Percentiles rank a stretch among this genome's conserved stretches.
These are phyloP conservation scores for Nicotiana obtusifolia DNA, from an alignment of 257 asterid species.

Conservation along the genomic window DNA sequence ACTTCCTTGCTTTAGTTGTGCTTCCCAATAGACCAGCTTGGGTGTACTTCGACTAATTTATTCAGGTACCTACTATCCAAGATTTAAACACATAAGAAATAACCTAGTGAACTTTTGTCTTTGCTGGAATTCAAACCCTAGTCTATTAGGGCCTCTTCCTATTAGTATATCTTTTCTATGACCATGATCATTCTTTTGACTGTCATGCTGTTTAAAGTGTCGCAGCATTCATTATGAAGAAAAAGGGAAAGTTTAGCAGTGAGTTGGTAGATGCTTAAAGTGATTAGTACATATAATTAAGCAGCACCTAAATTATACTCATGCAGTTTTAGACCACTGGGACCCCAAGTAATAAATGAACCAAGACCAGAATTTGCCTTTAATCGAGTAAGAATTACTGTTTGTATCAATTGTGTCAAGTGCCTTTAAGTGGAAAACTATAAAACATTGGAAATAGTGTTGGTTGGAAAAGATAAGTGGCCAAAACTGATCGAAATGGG, in stretches of 20 bases:
- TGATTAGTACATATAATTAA: conserved; percentile 4
- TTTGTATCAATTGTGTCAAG: neutral
- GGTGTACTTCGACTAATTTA: too few species aligned
- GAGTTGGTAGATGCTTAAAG: neutral
- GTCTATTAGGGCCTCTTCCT: neutral
- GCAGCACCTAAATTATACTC: neutral
- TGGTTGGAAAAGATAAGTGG: conserved; percentile 5
- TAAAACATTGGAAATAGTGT: neutral
- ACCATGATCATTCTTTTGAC: neutral
- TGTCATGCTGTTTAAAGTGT: neutral
- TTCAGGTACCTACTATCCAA: too few species aligned
- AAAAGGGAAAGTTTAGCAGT: neutral
- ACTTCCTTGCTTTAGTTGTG: conserved; percentile 1
- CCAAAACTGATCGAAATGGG: neutral
- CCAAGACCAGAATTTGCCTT: neutral
- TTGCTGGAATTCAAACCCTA: neutral
- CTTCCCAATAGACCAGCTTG: neutral
- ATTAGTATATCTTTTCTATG: neutral
- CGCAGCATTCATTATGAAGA: conserved; percentile 7
- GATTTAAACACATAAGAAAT: neutral
- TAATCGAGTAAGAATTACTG: neutral
- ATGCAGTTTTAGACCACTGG: conserved; percentile 3
- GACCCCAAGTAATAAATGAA: neutral
- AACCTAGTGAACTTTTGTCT: neutral
- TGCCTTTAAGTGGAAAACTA: neutral